phyloP scores from a whole-genome alignment of 805 yeast species.

The Naumovozyma dairenensis region DNA sequence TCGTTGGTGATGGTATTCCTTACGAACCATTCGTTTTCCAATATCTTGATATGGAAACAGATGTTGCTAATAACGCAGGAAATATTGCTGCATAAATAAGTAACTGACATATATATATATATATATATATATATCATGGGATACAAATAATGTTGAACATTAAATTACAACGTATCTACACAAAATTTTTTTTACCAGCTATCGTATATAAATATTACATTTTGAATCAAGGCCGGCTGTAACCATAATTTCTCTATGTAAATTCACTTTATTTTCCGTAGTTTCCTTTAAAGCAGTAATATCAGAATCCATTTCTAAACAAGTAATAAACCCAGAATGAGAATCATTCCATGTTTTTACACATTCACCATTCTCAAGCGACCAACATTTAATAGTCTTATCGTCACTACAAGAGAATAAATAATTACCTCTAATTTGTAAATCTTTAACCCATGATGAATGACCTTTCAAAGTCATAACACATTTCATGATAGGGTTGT shows the following conservation, averaged over 20 bases:
- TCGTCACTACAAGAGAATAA: slow-evolving; percentile 73
- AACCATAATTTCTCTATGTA: slow-evolving; percentile 14
- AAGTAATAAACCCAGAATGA: slow-evolving; percentile 72
- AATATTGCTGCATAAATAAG: too few species aligned
- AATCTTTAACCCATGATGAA: slow-evolving; percentile 73
- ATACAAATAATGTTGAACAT: too few species aligned
- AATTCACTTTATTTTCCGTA: slow-evolving; percentile 5
- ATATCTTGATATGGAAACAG: slow-evolving; percentile 15
- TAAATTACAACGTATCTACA: too few species aligned
- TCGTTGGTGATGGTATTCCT: slow-evolving; percentile 65
- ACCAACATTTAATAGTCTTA: slow-evolving; percentile 69
- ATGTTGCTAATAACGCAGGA: slow-evolving; percentile 5
- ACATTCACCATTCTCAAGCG: slow-evolving; percentile 41
- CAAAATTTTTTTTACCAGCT: too few species aligned
- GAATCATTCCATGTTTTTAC: slow-evolving; percentile 42
- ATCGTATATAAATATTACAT: slow-evolving; percentile 13
- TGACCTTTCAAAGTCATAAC: slow-evolving; percentile 60
- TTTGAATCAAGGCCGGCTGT: slow-evolving; percentile 20
- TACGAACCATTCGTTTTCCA: slow-evolving; percentile 54
- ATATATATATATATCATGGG: too few species aligned
- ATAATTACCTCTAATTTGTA: slow-evolving; percentile 69
- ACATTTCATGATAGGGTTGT: slow-evolving; percentile 49
- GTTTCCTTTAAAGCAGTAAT: slow-evolving; percentile 17
- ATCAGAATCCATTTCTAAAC: slow-evolving; percentile 29
- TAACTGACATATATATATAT: too few species aligned